phyloP scores from a whole-genome alignment of 208 protist genomes.

The Leishmania aethiopica region DNA sequence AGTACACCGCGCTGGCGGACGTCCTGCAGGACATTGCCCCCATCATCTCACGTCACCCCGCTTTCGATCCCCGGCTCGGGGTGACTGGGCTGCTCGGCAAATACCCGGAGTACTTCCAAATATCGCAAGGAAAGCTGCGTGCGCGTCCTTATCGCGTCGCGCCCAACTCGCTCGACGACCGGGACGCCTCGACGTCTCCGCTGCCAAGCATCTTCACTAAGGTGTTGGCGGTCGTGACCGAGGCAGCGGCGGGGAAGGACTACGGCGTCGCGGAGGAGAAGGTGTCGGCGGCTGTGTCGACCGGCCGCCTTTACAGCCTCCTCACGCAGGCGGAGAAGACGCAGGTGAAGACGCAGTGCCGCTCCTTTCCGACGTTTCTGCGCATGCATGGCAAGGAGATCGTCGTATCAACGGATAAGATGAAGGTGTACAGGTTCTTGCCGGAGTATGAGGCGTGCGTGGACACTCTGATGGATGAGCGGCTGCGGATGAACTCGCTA shows the following conservation, averaged over 20 bases:
- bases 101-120: conserved; percentile 90
- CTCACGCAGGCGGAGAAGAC: conserved; percentile 61
- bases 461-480: conserved; percentile 75
- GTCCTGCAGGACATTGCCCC: conserved; percentile 81
- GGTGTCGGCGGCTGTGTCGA: conserved; percentile 61
- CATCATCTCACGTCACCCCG: conserved; percentile 77
- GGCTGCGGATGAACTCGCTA: conserved; percentile 51
- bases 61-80: conserved; percentile 78
- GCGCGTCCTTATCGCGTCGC: conserved; percentile 74
- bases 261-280: conserved; percentile 52
- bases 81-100: conserved; percentile 83
- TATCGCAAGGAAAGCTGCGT: conserved; percentile 68
- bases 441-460: conserved; percentile 78
- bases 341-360: conserved; percentile 57
- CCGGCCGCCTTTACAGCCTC: conserved; percentile 57
- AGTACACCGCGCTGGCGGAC: conserved; percentile 63
- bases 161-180: conserved; percentile 73
- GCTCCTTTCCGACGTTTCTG: conserved; percentile 83
- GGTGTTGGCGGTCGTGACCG: conserved; percentile 48
- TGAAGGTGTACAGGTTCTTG: conserved; percentile 71
- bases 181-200: conserved; percentile 49
- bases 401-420: conserved; percentile 74
- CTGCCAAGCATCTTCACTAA: conserved; percentile 63
- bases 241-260: conserved; percentile 61
- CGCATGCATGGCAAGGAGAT: conserved; percentile 78